These are phyloP conservation scores for Russula virescens DNA, from an alignment of 768 basidiomycete genomes.

Conservation along the genomic window DNA sequence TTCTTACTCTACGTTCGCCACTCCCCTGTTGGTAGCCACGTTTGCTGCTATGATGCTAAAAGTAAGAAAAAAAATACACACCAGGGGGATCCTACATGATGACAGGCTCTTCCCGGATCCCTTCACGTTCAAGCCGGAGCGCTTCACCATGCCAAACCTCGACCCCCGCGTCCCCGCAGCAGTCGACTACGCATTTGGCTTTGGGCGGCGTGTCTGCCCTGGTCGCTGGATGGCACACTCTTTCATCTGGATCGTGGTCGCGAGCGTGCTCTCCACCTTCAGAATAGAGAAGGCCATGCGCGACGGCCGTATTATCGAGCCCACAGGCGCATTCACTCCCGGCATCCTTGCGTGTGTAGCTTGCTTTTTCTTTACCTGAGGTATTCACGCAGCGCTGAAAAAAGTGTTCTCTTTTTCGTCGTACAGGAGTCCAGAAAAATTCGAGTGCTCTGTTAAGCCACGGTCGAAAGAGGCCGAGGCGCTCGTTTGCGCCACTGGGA, in stretches of 20 bases:
- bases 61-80: not conserved
- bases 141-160: conserved; percentile 24
- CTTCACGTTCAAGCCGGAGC: conserved; percentile 30
- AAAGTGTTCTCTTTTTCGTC: not conserved
- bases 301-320: conserved; percentile 21
- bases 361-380: not conserved
- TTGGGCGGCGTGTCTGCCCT: conserved; percentile 26
- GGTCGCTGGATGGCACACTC: conserved; percentile 25
- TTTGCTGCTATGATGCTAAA: not conserved
- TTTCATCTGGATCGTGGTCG: conserved; percentile 22
- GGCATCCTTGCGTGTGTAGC: conserved; percentile 24
- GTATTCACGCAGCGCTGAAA: not conserved
- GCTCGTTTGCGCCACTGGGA: conserved; percentile 17
- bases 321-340: conserved; percentile 16
- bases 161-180: conserved; percentile 14
- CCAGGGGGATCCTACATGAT: conserved; percentile 28
- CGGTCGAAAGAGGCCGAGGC: conserved; percentile 20
- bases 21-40: too few species aligned
- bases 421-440: conserved; percentile 22
- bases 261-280: conserved; percentile 23
- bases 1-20: too few species aligned
- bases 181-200: conserved; percentile 25
- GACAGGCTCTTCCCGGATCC: conserved; percentile 28
- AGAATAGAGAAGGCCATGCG: conserved; percentile 21
- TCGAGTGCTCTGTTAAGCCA: conserved; percentile 21